phyloP scores from a whole-genome alignment of 108 stramenopile species.

The Thalassiosira profunda region DNA sequence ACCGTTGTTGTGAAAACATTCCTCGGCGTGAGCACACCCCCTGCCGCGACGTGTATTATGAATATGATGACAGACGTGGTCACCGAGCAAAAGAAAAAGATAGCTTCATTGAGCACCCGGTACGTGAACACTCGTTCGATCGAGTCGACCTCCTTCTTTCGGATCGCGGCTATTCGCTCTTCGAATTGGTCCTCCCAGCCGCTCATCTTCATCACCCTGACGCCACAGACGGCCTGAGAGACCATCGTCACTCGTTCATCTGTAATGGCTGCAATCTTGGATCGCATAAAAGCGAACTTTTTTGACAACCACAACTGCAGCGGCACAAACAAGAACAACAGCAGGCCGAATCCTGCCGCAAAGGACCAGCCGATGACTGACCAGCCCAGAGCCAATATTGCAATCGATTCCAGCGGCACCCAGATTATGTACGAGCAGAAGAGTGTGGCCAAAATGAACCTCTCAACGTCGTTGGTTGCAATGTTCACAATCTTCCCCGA shows the following conservation, averaged over 20 bases:
- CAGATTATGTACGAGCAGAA: slow-evolving; percentile 78
- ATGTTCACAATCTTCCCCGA: slow-evolving; percentile 90
- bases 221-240: slow-evolving; percentile 89
- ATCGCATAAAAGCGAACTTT: slow-evolving; percentile 74
- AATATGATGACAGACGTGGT: slow-evolving; percentile 72
- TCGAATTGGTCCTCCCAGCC: slow-evolving; percentile 82
- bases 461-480: slow-evolving; percentile 94
- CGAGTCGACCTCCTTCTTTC: slow-evolving; percentile 68
- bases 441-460: slow-evolving; percentile 75
- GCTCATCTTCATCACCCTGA: slow-evolving; percentile 87
- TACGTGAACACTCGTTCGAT: slow-evolving; percentile 66
- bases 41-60: slow-evolving; percentile 53
- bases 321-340: slow-evolving; percentile 84
- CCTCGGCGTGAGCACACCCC: slow-evolving; percentile 53
- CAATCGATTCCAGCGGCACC: slow-evolving; percentile 87
- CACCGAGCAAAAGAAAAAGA: slow-evolving; percentile 76
- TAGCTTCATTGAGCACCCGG: slow-evolving; percentile 87
- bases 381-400: slow-evolving; percentile 75
- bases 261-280: slow-evolving; percentile 84
- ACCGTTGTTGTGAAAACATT: slow-evolving; percentile 79
- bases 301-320: slow-evolving; percentile 77
- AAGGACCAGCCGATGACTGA: slow-evolving; percentile 83
- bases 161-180: slow-evolving; percentile 63
- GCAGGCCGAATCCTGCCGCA: slow-evolving; percentile 80
- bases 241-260: slow-evolving; percentile 89